Percentiles rank a stretch among this genome's conserved stretches.
phyloP scores from a whole-genome alignment of 2,329 filamentous ascomycete genomes.

The Epichloe typhina region DNA sequence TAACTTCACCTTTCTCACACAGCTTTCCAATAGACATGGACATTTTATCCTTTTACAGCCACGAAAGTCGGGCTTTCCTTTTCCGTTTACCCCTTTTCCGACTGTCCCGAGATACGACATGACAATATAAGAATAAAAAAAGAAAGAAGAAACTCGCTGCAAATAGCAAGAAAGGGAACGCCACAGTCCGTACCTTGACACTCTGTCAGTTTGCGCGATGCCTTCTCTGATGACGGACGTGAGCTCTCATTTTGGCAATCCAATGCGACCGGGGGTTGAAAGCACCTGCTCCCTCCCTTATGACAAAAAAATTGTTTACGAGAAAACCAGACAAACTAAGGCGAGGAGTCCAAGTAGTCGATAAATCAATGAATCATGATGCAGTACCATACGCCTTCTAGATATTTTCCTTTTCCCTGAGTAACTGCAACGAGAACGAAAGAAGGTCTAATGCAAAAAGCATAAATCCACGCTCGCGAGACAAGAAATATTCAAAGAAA shows the following conservation, averaged over 20 bases:
- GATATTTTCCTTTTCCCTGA: not conserved
- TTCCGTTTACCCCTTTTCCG: not conserved
- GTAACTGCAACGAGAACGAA: not conserved
- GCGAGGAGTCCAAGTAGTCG: not conserved
- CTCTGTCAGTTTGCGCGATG: not conserved
- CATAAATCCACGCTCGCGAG: not conserved
- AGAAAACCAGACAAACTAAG: not conserved
- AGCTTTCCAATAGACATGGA: too few species aligned
- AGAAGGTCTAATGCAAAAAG: not conserved
- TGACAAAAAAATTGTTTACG: not conserved
- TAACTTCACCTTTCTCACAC: too few species aligned
- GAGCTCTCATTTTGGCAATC: too few species aligned
- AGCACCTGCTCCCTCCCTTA: too few species aligned
- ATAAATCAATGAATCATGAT: not conserved
- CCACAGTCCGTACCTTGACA: not conserved
- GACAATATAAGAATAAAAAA: not conserved
- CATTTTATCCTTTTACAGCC: too few species aligned
- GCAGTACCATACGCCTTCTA: not conserved
- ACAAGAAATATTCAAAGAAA: not conserved
- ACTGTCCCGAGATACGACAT: too few species aligned
- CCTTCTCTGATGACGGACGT: not conserved
- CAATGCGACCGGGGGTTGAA: too few species aligned
- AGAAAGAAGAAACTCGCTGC: not conserved
- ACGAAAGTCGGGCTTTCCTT: not conserved
- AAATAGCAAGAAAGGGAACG: not conserved